phyloP scores from a whole-genome alignment of 768 basidiomycete species.

The Termitomyces bulborhizus region DNA sequence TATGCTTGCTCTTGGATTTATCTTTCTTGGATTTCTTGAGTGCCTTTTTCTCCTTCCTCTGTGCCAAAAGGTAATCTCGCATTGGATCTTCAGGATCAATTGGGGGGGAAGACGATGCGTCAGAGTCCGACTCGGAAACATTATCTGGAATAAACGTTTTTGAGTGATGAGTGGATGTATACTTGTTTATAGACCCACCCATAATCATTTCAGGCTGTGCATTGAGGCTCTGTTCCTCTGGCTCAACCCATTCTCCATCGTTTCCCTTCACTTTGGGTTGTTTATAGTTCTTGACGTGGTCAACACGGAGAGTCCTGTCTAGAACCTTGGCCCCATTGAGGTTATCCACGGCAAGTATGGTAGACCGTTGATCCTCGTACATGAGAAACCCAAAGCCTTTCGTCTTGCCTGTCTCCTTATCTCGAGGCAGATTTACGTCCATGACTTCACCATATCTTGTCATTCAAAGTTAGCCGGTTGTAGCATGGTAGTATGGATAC shows the following conservation, averaged over 20 bases:
- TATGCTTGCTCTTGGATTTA: conserved; percentile 62
- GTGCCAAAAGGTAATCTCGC: conserved; percentile 82
- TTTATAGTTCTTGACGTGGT: conserved; percentile 90
- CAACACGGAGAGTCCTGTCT: conserved; percentile 82
- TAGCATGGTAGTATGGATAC: conserved; percentile 21
- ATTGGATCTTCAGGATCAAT: conserved; percentile 98
- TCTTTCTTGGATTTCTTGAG: conserved; percentile 56
- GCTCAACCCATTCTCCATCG: conserved; percentile 83
- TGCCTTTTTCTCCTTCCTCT: conserved; percentile 67
- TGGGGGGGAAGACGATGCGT: conserved; percentile 52
- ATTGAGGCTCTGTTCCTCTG: conserved; percentile 82
- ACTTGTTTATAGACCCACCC: conserved; percentile 33
- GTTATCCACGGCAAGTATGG: conserved; percentile 95
- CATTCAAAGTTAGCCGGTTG: conserved; percentile 3
- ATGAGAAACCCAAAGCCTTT: conserved; percentile 95
- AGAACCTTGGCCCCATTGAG: conserved; percentile 91
- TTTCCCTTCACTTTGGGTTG: conserved; percentile 71
- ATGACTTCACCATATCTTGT: conserved; percentile 92
- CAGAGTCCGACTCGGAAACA: conserved; percentile 55
- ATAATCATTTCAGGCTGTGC: conserved; percentile 71
- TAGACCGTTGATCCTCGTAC: conserved; percentile 98
- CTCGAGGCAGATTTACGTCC: conserved; percentile 91
- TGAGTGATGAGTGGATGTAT: neutral
- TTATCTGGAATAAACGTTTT: conserved; percentile 31
- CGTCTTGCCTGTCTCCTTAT: conserved; percentile 87